A percentile compares a stretch with the other conserved stretches of the same genome.
phyloP scores from a whole-genome alignment of 2,329 filamentous ascomycete species.

The Zopfia rhizophila region DNA sequence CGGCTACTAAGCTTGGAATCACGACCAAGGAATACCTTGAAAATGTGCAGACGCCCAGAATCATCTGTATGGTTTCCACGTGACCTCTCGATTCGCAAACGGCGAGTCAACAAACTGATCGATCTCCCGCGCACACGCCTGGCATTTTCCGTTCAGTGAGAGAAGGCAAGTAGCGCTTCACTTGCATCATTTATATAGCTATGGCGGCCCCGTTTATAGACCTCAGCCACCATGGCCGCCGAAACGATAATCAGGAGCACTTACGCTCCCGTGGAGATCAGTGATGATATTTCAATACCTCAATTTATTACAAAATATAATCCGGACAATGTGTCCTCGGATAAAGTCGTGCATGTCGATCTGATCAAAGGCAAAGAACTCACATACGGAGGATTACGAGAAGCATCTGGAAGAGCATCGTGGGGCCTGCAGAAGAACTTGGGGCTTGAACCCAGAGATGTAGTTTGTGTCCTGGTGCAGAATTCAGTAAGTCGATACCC shows the following conservation, averaged over 20 bases:
- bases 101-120: neutral
- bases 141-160: no score
- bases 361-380: conserved; percentile 21
- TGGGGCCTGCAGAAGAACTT: conserved; percentile 20
- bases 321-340: conserved; percentile 18
- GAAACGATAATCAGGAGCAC: conserved; percentile 21
- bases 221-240: conserved; percentile 13
- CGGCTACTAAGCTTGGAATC: no score
- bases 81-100: neutral
- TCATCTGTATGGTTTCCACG: no score
- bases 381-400: conserved; percentile 22
- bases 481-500: conserved; percentile 14
- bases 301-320: conserved; percentile 25
- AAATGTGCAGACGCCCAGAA: no score
- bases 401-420: conserved; percentile 12
- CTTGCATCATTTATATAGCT: conserved; percentile 13
- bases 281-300: conserved; percentile 20
- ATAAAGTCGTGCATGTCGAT: conserved; percentile 24
- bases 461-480: conserved; percentile 23
- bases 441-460: conserved; percentile 10
- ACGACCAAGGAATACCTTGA: no score
- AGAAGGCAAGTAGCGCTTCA: conserved; percentile 1
- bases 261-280: conserved; percentile 17
- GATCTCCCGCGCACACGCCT: conserved; percentile 1
- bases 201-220: neutral